Conservation (phyloP, 2,329 filamentous ascomycete genomes). For the Claviceps spartinae region DNA sequence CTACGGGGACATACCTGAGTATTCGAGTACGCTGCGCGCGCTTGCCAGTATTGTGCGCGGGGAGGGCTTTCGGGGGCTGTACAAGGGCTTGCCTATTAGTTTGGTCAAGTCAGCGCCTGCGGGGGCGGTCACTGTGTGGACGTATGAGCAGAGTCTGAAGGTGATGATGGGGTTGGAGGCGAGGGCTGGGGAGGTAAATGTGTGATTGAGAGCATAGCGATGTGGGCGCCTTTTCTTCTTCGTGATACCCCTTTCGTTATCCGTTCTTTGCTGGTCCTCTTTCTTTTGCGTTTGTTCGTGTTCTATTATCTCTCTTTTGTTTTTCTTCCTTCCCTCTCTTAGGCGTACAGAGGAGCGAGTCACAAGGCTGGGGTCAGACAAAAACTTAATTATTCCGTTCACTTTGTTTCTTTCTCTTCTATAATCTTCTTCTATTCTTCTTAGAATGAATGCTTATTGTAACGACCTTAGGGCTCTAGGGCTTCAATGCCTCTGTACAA, state of each 20-base stretch:
- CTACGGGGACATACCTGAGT: conserved; percentile 78
- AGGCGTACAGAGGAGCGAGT: no score
- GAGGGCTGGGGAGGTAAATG: conserved; percentile 11
- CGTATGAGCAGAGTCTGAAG: conserved; percentile 66
- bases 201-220: conserved; percentile 8
- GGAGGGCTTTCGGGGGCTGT: conserved; percentile 71
- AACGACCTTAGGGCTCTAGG: no score
- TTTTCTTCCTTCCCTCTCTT: no score
- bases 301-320: no score
- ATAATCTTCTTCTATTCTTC: background rate
- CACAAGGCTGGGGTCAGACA: no score
- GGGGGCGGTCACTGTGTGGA: conserved; percentile 89
- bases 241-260: no score
- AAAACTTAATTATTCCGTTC: background rate
- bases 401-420: background rate
- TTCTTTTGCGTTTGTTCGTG: background rate
- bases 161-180: conserved; percentile 32
- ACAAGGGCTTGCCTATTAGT: conserved; percentile 77
- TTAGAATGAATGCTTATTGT: background rate
- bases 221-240: background rate
- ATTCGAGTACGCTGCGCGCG: conserved; percentile 52
- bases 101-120: conserved; percentile 88
- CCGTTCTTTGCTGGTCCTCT: background rate
- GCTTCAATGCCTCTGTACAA: no score
- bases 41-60: conserved; percentile 52